Percentiles rank a stretch among this genome's conserved stretches.
phyloP scores from a whole-genome alignment of 2,329 filamentous ascomycete genomes.

The Colletotrichum zoysiae region DNA sequence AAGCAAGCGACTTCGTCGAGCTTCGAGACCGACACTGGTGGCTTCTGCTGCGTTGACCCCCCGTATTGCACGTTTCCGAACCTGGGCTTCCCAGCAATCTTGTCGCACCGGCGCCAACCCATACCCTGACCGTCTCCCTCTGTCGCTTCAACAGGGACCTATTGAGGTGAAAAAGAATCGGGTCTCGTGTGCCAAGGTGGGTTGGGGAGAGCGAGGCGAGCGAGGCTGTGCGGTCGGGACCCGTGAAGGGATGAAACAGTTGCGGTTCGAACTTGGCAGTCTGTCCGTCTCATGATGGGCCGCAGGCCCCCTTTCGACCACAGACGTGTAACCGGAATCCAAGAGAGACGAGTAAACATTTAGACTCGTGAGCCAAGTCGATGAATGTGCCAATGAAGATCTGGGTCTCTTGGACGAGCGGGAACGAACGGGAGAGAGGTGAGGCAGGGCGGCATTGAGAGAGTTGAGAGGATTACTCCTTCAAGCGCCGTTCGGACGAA shows the following conservation, averaged over 20 bases:
- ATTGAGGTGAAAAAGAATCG: background rate
- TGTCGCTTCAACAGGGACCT: background rate
- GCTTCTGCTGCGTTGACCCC: slow-evolving; percentile 16
- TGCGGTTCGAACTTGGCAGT: slow-evolving; percentile 40
- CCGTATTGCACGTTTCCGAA: slow-evolving; percentile 31
- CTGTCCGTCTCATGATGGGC: slow-evolving; percentile 40
- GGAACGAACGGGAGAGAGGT: background rate
- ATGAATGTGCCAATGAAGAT: slow-evolving; percentile 25
- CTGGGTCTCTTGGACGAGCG: slow-evolving; percentile 4
- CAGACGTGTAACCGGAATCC: slow-evolving; percentile 35
- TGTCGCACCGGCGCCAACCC: slow-evolving; percentile 27
- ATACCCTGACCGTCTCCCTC: background rate
- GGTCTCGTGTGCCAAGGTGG: slow-evolving; percentile 1
- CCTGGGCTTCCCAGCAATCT: slow-evolving; percentile 26
- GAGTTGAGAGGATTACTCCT: background rate
- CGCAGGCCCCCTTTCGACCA: slow-evolving; percentile 30
- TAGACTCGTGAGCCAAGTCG: slow-evolving; percentile 34
- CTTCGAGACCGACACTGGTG: slow-evolving; percentile 7
- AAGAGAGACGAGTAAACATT: slow-evolving; percentile 28
- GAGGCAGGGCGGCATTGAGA: background rate
- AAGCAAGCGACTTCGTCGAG: slow-evolving; percentile 22
- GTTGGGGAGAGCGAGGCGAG: slow-evolving; percentile 19
- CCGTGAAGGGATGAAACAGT: slow-evolving; percentile 36
- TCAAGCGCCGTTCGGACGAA: background rate
- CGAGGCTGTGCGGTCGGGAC: slow-evolving; percentile 35